Conservation (phyloP, 2,329 filamentous ascomycete species). For the Curvularia spicifera region DNA sequence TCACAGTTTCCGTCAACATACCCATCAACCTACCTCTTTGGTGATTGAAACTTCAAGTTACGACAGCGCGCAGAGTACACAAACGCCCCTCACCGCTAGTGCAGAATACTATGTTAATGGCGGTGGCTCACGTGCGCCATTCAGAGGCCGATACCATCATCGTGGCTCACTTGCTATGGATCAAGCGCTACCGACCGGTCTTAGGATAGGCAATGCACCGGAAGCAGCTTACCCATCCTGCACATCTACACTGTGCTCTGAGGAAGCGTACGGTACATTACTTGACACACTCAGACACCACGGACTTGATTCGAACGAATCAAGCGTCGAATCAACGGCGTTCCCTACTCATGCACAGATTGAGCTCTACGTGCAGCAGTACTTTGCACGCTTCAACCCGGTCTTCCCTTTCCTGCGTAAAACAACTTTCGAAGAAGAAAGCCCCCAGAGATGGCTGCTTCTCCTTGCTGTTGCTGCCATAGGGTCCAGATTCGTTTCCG, state of each 20-base stretch:
- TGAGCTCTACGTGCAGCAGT: slow-evolving; percentile 32
- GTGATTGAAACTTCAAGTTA: background rate
- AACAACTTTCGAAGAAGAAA: slow-evolving; percentile 20
- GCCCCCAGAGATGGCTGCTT: slow-evolving; percentile 24
- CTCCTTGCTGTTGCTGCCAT: slow-evolving; percentile 37
- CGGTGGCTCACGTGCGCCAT: background rate
- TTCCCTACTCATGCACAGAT: slow-evolving; percentile 31
- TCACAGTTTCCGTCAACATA: background rate
- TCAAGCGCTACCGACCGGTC: background rate
- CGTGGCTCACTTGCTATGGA: background rate
- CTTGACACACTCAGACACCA: background rate
- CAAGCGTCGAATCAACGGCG: background rate
- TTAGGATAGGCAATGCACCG: background rate
- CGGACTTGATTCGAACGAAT: background rate
- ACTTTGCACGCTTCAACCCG: slow-evolving; percentile 37
- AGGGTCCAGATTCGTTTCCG: slow-evolving; percentile 32
- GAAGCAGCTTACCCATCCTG: background rate
- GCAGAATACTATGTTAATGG: slow-evolving; percentile 1
- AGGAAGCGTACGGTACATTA: slow-evolving; percentile 5
- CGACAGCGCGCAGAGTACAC: background rate
- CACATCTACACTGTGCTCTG: background rate
- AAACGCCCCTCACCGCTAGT: background rate
- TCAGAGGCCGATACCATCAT: slow-evolving; percentile 1
- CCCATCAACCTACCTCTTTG: background rate
- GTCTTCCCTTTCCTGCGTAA: slow-evolving; percentile 40